Base-by-base conservation (phyloP, 192 early-diverging fungal genomes). In the Mortierella hygrophila region DNA sequence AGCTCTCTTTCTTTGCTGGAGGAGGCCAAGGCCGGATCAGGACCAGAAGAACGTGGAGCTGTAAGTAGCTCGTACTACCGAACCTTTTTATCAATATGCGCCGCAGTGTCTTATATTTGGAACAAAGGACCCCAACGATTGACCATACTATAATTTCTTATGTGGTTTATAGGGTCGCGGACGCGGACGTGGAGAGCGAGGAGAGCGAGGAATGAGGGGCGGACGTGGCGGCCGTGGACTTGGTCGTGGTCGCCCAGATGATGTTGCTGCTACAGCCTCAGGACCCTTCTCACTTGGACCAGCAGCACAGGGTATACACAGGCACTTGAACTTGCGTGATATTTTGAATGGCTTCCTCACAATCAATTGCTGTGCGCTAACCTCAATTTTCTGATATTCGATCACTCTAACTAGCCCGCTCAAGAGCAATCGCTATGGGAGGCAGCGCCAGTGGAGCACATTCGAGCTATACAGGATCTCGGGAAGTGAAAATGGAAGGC, bases 231-330 rank as follows among this genome's bases (percentile, higher is more conserved):
- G 91, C 6, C 88, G 91, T 75, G 88, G 89, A 47, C 79, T 76
- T 70, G 78, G 83, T 38, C 57, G 84, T 41, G 74, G 75, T 35
- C 71, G 77, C 13, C 37, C 55, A 2, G 74, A 77, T 18, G 84
- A 86, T 44, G 80, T 83, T 35, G 79, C 85, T 40, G 49, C 76
- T 1, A 87, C 78, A 32, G 91, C 91, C 41, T 92, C 91, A 32
- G 91, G 91, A 74, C 90, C 90, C 57, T 92, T 92, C 76, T 90
- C 91, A 20, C 80, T 92, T 0, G 91, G 91, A 41, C 91, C 91
- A 23, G 88, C 91, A 1, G 84, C 84, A 54, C 69, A 72, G 8
- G 80, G 88, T 80, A 83, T 23, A 26, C 13, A 16, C 21, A 38
- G 2, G 4, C 0, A 8, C 8, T 2, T 13, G 15, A 26, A 37